Percentiles rank a stretch among this genome's conserved stretches.
Evolutionary conservation across 768 basidiomycete species (phyloP).

Genomic region (Psilocybe tampanensis): DNA sequence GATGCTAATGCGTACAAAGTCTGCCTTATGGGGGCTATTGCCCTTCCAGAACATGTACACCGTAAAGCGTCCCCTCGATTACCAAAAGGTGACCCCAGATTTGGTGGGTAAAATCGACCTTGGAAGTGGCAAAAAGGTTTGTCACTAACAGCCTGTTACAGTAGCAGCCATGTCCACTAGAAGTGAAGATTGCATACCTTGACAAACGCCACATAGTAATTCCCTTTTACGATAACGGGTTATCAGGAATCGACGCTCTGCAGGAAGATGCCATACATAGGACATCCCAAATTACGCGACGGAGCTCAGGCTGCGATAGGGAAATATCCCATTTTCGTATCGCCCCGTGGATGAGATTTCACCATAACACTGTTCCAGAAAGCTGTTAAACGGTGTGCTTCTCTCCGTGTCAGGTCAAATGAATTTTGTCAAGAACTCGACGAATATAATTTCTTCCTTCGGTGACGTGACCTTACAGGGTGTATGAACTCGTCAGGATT

Average conservation of each 20-base stretch:
- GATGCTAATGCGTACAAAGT: background rate
- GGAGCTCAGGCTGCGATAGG: too few species aligned
- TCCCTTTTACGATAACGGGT: background rate
- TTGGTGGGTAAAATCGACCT: background rate
- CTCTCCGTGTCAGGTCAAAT: too few species aligned
- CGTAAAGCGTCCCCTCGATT: background rate
- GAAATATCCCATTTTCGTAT: background rate
- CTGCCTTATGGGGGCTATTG: slow-evolving; percentile 6
- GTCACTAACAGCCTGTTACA: background rate
- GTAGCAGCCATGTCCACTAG: background rate
- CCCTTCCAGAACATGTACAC: background rate
- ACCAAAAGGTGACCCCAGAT: background rate
- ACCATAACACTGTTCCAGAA: background rate
- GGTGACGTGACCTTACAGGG: too few species aligned
- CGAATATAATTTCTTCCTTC: too few species aligned
- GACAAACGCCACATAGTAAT: background rate
- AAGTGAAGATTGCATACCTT: background rate
- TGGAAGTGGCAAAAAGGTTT: background rate
- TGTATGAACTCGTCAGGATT: too few species aligned
- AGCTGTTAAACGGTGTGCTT: too few species aligned
- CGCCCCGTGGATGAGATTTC: background rate
- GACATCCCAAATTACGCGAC: too few species aligned
- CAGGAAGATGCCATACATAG: background rate
- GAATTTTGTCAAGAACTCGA: too few species aligned
- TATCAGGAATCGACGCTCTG: background rate